A percentile compares a stretch with the other conserved stretches of the same genome.
Conservation (phyloP, 2,329 filamentous ascomycete species). For the Endothia cerciana region DNA sequence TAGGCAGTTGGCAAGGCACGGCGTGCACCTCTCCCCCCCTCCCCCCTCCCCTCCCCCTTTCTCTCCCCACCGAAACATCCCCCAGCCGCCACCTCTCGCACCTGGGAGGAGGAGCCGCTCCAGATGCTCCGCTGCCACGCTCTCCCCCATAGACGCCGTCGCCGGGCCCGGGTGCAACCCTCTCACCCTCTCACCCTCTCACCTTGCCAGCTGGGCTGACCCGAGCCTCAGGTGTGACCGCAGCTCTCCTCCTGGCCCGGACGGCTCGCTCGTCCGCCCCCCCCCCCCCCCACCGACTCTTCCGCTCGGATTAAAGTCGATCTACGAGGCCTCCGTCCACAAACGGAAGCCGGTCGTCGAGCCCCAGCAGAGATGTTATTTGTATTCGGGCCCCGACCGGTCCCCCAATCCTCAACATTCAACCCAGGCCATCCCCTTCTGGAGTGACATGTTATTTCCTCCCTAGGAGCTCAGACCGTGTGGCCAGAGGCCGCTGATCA, state of each 20-base stretch:
- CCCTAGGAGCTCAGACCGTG: neutral
- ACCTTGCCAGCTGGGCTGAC: neutral
- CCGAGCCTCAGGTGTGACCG: neutral
- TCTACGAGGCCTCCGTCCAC: constrained; percentile 14
- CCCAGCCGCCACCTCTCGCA: constrained; percentile 1
- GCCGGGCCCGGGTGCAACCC: constrained; percentile 13
- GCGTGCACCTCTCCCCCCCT: neutral
- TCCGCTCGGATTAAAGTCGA: constrained; percentile 23
- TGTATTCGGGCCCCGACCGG: constrained; percentile 16
- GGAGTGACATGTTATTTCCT: neutral
- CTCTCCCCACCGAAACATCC: neutral
- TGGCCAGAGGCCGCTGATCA: neutral
- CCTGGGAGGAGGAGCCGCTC: constrained; percentile 1
- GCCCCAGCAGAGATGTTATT: neutral
- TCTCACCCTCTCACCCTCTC: too few species aligned
- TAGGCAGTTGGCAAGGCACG: constrained; percentile 13
- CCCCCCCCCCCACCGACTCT: constrained; percentile 13
- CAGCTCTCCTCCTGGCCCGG: constrained; percentile 5
- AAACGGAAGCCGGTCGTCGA: constrained; percentile 10
- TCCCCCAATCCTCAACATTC: too few species aligned
- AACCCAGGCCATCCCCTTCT: too few species aligned
- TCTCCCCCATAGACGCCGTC: constrained; percentile 1
- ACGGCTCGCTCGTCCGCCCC: neutral
- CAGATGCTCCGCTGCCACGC: constrained; percentile 9
- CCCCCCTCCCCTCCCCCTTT: neutral